Evolutionary conservation across 352 stramenopile species (phyloP).

Genomic region (Globisporangium radiosum): DNA sequence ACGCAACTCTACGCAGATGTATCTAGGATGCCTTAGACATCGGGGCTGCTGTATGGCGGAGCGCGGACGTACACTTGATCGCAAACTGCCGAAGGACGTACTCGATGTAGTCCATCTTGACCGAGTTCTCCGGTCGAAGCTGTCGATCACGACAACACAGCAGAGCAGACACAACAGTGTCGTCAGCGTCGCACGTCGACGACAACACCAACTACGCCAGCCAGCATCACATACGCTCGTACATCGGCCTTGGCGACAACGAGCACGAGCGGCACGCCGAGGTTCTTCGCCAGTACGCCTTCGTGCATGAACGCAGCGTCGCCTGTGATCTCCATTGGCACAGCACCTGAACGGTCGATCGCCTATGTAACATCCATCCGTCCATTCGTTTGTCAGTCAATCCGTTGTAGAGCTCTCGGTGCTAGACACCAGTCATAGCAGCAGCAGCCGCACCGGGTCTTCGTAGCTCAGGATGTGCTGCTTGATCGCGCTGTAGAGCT

Average conservation of each 20-base stretch:
- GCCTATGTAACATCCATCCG: conserved; percentile 18
- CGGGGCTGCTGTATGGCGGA: too few species aligned
- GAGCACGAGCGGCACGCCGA: conserved; percentile 67
- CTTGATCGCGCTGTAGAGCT: conserved; percentile 59
- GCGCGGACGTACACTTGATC: conserved; percentile 53
- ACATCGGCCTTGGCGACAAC: conserved; percentile 78
- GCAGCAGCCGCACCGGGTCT: conserved; percentile 45
- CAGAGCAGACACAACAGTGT: background rate
- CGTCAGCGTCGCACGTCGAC: background rate
- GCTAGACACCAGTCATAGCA: background rate
- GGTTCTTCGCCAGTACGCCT: conserved; percentile 71
- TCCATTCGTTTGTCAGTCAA: background rate
- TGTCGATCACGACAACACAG: conserved; percentile 10
- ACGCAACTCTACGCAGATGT: too few species aligned
- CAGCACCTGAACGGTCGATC: conserved; percentile 44
- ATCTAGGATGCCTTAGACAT: too few species aligned
- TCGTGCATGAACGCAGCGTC: conserved; percentile 45
- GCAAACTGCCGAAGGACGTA: conserved; percentile 72
- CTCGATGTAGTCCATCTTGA: conserved; percentile 85
- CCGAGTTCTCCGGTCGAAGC: conserved; percentile 68
- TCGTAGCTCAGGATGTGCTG: conserved; percentile 73
- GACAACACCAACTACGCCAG: background rate
- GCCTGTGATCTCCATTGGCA: conserved; percentile 45
- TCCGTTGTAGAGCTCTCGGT: background rate
- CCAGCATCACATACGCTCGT: conserved; percentile 9